Percentiles rank a stretch among this genome's conserved stretches.
Conservation (phyloP, 2,329 filamentous ascomycete species). For the Domatiomyces catenatus region DNA sequence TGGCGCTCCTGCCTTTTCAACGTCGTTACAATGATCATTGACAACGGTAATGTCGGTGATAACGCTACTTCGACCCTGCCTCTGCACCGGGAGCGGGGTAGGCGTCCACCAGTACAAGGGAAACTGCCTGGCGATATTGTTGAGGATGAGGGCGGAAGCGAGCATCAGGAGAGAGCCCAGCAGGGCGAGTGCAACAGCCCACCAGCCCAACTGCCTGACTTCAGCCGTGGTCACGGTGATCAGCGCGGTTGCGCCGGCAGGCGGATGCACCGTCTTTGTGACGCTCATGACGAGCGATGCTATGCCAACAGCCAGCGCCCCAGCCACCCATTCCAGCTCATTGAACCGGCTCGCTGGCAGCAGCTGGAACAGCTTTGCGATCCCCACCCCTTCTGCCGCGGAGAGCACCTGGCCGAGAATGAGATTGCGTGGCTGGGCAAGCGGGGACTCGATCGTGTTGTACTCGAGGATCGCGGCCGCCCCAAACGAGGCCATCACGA, state of each 20-base stretch:
- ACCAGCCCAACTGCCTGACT: constrained; percentile 50
- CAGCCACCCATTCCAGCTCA: constrained; percentile 47
- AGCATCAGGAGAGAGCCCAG: constrained; percentile 49
- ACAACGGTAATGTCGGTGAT: too few species aligned
- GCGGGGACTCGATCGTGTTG: constrained; percentile 53
- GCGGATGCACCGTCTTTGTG: constrained; percentile 59
- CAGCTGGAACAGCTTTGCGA: constrained; percentile 51
- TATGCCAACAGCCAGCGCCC: constrained; percentile 48
- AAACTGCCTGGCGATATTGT: constrained; percentile 53
- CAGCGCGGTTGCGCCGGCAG: constrained; percentile 58
- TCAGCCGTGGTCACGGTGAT: constrained; percentile 47
- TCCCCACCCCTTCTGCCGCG: constrained; percentile 43
- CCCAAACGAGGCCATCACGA: constrained; percentile 57
- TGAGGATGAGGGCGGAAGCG: constrained; percentile 45
- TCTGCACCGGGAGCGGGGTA: constrained; percentile 9
- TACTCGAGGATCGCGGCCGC: constrained; percentile 64
- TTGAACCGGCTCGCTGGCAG: constrained; percentile 26
- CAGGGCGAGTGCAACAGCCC: constrained; percentile 46
- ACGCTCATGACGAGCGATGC: constrained; percentile 51
- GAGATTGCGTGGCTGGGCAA: constrained; percentile 57
- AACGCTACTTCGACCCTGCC: constrained; percentile 1
- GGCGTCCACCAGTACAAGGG: constrained; percentile 48
- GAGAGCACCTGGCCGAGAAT: constrained; percentile 52
- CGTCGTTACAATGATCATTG: background rate
- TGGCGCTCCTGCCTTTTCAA: background rate